These are phyloP conservation scores for Fusarium piperis DNA, from an alignment of 2,329 filamentous ascomycete species.

Conservation along the genomic window DNA sequence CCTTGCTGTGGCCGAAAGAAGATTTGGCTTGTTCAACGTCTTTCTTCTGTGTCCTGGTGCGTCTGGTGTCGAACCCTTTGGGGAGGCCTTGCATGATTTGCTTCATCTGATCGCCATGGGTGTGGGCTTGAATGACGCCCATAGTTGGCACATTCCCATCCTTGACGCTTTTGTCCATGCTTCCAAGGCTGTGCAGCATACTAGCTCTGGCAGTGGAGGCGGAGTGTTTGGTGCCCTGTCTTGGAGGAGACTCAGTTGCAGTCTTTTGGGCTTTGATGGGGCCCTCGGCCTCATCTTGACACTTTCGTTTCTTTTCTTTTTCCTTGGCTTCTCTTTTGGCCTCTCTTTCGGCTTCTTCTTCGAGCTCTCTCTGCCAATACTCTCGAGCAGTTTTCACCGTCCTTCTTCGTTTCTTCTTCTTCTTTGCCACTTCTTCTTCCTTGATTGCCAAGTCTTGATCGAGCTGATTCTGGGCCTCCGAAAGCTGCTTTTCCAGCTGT, in stretches of 20 bases:
- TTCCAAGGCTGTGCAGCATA: neutral
- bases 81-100: conserved; percentile 26
- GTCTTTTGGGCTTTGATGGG: neutral
- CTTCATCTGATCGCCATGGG: neutral
- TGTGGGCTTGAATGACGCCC: neutral
- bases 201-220: neutral
- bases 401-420: neutral
- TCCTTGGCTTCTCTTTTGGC: neutral
- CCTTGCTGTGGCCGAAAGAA: conserved; percentile 32
- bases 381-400: neutral
- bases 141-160: neutral
- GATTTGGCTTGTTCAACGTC: conserved; percentile 26
- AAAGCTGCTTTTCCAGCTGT: neutral
- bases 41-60: conserved; percentile 1
- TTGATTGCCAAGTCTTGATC: neutral
- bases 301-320: conserved; percentile 7
- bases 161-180: neutral
- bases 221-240: neutral
- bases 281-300: neutral
- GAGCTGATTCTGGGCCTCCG: neutral
- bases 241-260: neutral
- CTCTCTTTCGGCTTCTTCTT: neutral
- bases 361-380: neutral
- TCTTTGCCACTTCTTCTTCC: neutral
- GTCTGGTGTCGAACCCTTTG: conserved; percentile 9